phyloP scores from a whole-genome alignment of 176 grass and related monocot genomes.

The Zea mays region DNA sequence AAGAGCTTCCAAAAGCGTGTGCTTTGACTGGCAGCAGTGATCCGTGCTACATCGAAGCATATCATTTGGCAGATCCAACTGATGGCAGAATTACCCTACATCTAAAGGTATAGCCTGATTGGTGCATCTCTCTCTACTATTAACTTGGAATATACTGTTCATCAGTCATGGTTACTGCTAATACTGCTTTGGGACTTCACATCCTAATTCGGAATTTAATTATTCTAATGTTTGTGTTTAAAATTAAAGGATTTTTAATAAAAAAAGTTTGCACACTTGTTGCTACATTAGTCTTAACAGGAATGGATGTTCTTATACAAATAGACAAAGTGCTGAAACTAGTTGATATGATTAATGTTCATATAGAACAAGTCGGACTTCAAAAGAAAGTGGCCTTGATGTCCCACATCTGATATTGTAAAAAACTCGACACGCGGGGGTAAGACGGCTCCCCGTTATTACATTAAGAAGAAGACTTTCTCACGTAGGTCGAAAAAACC shows the following conservation, averaged over 20 bases:
- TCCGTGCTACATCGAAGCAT: constrained; percentile 95
- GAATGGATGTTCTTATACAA: background rate
- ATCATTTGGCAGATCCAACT: constrained; percentile 88
- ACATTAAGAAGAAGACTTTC: too few species aligned
- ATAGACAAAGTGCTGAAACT: background rate
- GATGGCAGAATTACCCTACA: constrained; percentile 90
- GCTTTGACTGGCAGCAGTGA: constrained; percentile 83
- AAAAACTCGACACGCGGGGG: too few species aligned
- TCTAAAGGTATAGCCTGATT: constrained; percentile 62
- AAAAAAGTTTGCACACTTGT: background rate
- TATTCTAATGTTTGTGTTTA: background rate
- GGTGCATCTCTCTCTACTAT: constrained; percentile 21
- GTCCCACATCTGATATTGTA: constrained; percentile 6
- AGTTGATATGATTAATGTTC: background rate
- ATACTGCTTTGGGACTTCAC: background rate
- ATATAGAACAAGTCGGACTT: background rate
- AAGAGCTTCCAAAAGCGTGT: constrained; percentile 78
- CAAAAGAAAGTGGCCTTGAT: background rate
- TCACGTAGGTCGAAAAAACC: too few species aligned
- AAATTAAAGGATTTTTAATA: background rate
- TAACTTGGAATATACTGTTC: constrained; percentile 3
- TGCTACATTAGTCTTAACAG: background rate
- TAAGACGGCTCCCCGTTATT: too few species aligned
- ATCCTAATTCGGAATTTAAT: background rate
- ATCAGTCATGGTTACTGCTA: constrained; percentile 15